Evolutionary conservation across 805 yeast species (phyloP).

Genomic region (Kuraishia capsulata): DNA sequence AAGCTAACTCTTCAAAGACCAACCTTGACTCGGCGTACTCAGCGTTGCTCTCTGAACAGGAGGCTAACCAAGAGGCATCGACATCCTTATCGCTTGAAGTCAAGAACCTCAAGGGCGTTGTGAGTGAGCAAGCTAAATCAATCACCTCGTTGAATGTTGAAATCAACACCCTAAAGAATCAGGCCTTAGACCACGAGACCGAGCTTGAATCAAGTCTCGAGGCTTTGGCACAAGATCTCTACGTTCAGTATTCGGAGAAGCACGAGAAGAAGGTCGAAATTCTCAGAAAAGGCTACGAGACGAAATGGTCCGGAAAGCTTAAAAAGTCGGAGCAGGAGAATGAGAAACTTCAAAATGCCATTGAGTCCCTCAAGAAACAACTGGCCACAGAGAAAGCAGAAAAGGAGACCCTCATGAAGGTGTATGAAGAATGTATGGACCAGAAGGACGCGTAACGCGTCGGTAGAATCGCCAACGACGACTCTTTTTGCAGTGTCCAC

Average conservation of each 20-base stretch:
- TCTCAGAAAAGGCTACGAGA: constrained; percentile 49
- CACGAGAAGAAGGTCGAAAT: constrained; percentile 65
- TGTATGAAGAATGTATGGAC: constrained; percentile 30
- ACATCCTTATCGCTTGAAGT: neutral
- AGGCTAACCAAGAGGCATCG: neutral
- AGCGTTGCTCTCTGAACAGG: no score
- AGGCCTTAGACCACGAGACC: constrained; percentile 28
- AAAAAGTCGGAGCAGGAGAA: constrained; percentile 32
- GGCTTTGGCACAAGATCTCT: constrained; percentile 59
- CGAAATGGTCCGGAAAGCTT: constrained; percentile 37
- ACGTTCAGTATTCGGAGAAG: constrained; percentile 66
- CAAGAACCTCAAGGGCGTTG: neutral
- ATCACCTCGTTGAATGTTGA: constrained; percentile 10
- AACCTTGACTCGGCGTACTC: no score
- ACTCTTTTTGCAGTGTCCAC: no score
- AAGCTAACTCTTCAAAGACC: no score
- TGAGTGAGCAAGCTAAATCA: constrained; percentile 1
- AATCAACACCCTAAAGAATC: constrained; percentile 16
- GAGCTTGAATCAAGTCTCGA: constrained; percentile 47
- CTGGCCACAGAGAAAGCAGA: constrained; percentile 45
- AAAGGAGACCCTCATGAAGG: constrained; percentile 44
- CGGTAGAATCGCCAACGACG: no score
- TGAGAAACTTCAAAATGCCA: constrained; percentile 37
- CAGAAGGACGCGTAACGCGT: no score
- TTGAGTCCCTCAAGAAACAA: constrained; percentile 40